These are phyloP conservation scores for Discostella pseudostelligera DNA, from an alignment of 108 stramenopile species.

Conservation along the genomic window DNA sequence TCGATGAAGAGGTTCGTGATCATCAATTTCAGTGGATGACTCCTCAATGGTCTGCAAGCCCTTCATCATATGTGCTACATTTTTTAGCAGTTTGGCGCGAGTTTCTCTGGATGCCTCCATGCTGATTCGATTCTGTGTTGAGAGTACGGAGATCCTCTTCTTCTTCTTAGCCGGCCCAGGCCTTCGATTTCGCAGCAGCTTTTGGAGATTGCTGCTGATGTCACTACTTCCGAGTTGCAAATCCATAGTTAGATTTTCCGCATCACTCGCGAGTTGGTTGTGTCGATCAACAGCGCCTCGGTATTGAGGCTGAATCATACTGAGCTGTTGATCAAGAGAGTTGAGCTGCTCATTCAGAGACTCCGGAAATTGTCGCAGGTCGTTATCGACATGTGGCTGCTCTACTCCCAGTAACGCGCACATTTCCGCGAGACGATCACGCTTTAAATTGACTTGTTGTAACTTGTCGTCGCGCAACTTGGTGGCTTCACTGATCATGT, in stretches of 20 bases:
- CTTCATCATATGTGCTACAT: conserved; percentile 39
- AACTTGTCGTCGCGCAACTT: conserved; percentile 37
- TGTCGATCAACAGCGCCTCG: conserved; percentile 39
- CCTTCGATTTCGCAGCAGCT: conserved; percentile 8
- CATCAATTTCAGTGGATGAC: neutral
- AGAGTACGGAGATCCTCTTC: neutral
- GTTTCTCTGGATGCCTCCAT: conserved; percentile 26
- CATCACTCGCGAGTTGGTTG: conserved; percentile 35
- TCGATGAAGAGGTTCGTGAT: neutral
- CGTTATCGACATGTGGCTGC: neutral
- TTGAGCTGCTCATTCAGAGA: conserved; percentile 42
- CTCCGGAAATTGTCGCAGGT: neutral
- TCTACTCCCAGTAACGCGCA: conserved; percentile 42
- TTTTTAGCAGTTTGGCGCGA: conserved; percentile 32
- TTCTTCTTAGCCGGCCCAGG: conserved; percentile 5
- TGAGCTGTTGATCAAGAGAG: conserved; percentile 26
- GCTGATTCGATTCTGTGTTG: conserved; percentile 18
- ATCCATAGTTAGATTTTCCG: conserved; percentile 17
- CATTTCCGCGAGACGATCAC: conserved; percentile 33
- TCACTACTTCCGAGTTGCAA: conserved; percentile 7
- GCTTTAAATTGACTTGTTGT: conserved; percentile 32
- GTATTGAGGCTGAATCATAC: conserved; percentile 37
- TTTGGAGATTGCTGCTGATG: conserved; percentile 28
- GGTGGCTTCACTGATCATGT: conserved; percentile 52
- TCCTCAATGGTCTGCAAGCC: conserved; percentile 25